These are phyloP conservation scores for Xylariaceae sp. DNA, from an alignment of 2,329 filamentous ascomycete species.

Conservation along the genomic window DNA sequence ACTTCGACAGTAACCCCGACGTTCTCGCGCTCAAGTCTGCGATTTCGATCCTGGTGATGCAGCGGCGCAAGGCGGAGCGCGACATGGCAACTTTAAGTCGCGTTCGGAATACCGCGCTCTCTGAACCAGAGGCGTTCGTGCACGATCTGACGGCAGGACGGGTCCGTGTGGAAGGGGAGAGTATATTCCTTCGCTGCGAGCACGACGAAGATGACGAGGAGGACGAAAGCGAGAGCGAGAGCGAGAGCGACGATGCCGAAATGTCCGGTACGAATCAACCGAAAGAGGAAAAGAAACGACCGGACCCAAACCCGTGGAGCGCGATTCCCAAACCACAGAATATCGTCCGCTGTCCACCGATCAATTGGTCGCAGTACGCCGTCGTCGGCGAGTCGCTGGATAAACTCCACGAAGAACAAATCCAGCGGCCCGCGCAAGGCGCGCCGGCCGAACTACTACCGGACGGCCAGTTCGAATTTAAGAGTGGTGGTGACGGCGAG, in stretches of 20 bases:
- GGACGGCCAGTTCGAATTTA: conserved; percentile 48
- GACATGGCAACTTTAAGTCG: conserved; percentile 68
- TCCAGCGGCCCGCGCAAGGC: conserved; percentile 56
- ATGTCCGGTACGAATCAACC: background rate
- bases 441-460: conserved; percentile 41
- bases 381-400: conserved; percentile 82
- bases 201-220: conserved; percentile 24
- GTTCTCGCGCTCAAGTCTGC: conserved; percentile 80
- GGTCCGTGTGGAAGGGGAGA: conserved; percentile 41
- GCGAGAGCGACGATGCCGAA: background rate
- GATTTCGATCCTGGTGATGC: conserved; percentile 80
- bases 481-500: conserved; percentile 33
- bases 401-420: conserved; percentile 76
- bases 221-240: conserved; percentile 20
- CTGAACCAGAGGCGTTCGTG: conserved; percentile 66
- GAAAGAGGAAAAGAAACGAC: background rate
- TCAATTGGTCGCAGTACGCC: conserved; percentile 94
- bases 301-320: conserved; percentile 44
- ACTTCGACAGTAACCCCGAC: conserved; percentile 68
- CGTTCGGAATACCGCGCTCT: conserved; percentile 65
- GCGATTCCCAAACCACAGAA: conserved; percentile 72
- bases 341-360: conserved; percentile 76
- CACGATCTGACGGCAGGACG: conserved; percentile 61
- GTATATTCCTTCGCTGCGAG: conserved; percentile 22
- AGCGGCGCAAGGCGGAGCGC: conserved; percentile 68